phyloP scores from a whole-genome alignment of 331 rosid genomes.

The Pyracantha coccinea region DNA sequence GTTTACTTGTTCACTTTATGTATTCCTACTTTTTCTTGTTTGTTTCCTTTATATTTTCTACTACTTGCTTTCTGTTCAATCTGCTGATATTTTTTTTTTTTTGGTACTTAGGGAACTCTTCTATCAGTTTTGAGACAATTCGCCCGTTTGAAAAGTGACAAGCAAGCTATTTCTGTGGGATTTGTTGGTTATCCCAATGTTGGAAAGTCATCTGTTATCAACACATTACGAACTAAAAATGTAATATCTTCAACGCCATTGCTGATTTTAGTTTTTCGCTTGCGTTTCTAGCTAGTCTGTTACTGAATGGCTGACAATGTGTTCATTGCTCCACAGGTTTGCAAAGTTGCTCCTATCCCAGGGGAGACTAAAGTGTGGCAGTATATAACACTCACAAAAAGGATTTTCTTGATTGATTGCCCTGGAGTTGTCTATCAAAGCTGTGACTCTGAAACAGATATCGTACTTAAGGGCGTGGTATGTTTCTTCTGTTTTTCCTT shows the following conservation, averaged over 20 bases:
- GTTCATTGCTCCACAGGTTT: constrained; percentile 47
- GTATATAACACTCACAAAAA: constrained; percentile 92
- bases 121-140: constrained; percentile 90
- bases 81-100: background rate
- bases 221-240: constrained; percentile 78
- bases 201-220: constrained; percentile 92
- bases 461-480: constrained; percentile 97
- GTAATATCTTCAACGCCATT: constrained; percentile 35
- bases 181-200: constrained; percentile 96
- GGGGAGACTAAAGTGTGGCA: constrained; percentile 99
- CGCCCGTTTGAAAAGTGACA: constrained; percentile 80
- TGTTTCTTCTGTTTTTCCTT: constrained; percentile 13
- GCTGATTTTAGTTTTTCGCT: no score
- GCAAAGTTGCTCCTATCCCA: constrained; percentile 97
- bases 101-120: constrained; percentile 64
- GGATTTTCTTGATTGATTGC: constrained; percentile 87
- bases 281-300: background rate
- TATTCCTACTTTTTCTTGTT: background rate
- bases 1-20: background rate
- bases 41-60: no score
- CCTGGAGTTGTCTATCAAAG: constrained; percentile 88
- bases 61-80: background rate
- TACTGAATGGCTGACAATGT: constrained; percentile 3
- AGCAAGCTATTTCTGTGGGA: constrained; percentile 97
- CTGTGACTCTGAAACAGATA: constrained; percentile 72